phyloP scores from a whole-genome alignment of 2,329 filamentous ascomycete species.

The Fusarium newnesense region DNA sequence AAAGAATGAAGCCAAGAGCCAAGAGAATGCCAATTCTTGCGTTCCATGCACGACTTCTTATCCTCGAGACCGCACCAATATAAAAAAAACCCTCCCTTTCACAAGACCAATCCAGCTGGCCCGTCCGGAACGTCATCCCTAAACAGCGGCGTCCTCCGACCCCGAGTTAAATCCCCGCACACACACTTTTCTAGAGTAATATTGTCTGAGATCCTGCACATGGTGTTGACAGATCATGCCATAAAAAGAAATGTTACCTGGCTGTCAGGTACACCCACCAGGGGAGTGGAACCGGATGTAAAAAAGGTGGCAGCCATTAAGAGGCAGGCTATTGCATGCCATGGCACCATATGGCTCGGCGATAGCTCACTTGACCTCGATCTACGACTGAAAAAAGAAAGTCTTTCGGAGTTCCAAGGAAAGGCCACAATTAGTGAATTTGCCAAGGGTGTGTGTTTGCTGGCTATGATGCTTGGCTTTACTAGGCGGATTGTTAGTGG shows the following conservation, averaged over 20 bases:
- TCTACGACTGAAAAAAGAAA: conserved; percentile 6
- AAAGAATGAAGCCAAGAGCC: background rate
- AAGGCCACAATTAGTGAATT: background rate
- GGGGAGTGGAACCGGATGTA: conserved; percentile 23
- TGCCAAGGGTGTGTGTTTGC: background rate
- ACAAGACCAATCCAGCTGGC: background rate
- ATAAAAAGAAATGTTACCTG: conserved; percentile 11
- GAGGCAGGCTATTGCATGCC: conserved; percentile 19
- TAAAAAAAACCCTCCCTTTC: background rate
- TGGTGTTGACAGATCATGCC: conserved; percentile 34
- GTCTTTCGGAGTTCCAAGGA: background rate
- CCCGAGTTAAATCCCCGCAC: conserved; percentile 30
- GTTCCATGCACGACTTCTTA: conserved; percentile 27
- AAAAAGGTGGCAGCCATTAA: conserved; percentile 15
- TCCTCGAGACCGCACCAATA: background rate
- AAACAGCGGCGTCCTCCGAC: conserved; percentile 29
- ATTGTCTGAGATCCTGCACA: conserved; percentile 33
- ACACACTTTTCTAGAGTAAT: background rate
- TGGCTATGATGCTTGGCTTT: background rate
- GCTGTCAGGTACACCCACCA: conserved; percentile 18
- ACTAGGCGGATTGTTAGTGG: background rate
- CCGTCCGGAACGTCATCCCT: conserved; percentile 24
- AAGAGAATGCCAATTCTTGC: conserved; percentile 6
- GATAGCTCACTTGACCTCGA: conserved; percentile 28
- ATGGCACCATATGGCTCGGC: conserved; percentile 29